A percentile compares a stretch with the other conserved stretches of the same genome.
Conservation (phyloP, 768 basidiomycete genomes). For the Favolaschia claudopus region DNA sequence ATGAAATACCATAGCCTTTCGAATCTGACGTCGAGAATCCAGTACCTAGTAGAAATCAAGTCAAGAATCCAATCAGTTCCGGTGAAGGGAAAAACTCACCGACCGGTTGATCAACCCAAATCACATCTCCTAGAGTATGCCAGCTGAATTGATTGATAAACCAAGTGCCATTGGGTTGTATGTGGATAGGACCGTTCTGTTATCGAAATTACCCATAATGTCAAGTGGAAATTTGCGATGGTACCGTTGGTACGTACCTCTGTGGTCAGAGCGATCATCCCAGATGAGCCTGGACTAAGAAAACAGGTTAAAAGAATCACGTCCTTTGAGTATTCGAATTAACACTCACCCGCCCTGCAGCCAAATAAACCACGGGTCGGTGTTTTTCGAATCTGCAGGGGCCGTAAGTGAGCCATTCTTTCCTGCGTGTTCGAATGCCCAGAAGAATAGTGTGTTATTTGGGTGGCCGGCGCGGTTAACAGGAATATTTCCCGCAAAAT, state of each 20-base stretch:
- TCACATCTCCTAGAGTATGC: slow-evolving; percentile 51
- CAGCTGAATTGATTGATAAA: slow-evolving; percentile 50
- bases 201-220: background rate
- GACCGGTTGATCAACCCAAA: slow-evolving; percentile 63
- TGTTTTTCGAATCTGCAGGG: slow-evolving; percentile 29
- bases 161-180: slow-evolving; percentile 37
- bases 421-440: slow-evolving; percentile 61
- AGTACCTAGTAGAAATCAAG: slow-evolving; percentile 35
- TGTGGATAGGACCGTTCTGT: slow-evolving; percentile 20
- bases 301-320: background rate
- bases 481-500: slow-evolving; percentile 50
- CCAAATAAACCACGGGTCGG: slow-evolving; percentile 76
- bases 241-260: slow-evolving; percentile 57
- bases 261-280: slow-evolving; percentile 66
- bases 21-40: slow-evolving; percentile 57
- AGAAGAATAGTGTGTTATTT: slow-evolving; percentile 69
- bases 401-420: slow-evolving; percentile 60
- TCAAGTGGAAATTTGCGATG: background rate
- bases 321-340: background rate
- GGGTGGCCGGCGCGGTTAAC: slow-evolving; percentile 48
- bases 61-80: too few relatives aligned
- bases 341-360: slow-evolving; percentile 58
- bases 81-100: slow-evolving; percentile 1
- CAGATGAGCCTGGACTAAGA: slow-evolving; percentile 74
- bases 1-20: slow-evolving; percentile 44